Evolutionary conservation across 129 eudicot species (phyloP).

Genomic region (Artemisia argyi): DNA sequence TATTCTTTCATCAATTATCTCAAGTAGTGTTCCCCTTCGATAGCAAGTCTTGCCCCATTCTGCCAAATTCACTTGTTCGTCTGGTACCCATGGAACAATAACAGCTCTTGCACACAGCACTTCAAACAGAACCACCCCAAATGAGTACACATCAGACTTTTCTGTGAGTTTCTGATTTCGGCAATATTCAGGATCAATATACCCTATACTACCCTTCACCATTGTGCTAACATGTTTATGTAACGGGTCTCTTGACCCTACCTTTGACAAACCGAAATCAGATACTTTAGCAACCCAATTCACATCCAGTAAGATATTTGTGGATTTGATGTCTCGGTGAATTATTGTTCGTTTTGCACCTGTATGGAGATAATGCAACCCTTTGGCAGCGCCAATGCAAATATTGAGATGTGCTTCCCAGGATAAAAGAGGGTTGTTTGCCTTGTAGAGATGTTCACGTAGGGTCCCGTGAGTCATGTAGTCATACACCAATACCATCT

Average conservation of each 20-base stretch:
- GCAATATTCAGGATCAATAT: constrained; percentile 61
- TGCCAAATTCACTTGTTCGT: too few species aligned
- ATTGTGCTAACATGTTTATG: constrained; percentile 53
- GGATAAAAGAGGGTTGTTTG: constrained; percentile 30
- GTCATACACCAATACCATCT: constrained; percentile 69
- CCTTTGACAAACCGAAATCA: constrained; percentile 67
- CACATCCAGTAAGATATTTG: constrained; percentile 54
- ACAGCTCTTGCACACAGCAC: constrained; percentile 60
- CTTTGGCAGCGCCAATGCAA: constrained; percentile 54
- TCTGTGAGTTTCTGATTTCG: constrained; percentile 45
- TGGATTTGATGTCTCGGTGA: constrained; percentile 52
- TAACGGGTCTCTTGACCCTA: constrained; percentile 29
- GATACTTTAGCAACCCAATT: constrained; percentile 66
- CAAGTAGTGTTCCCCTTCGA: too few species aligned
- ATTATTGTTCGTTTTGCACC: constrained; percentile 47
- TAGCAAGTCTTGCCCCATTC: too few species aligned
- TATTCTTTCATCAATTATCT: too few species aligned
- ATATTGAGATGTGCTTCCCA: constrained; percentile 53
- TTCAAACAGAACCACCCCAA: constrained; percentile 61
- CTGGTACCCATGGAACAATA: constrained; percentile 3
- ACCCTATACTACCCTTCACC: constrained; percentile 62
- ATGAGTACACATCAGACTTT: constrained; percentile 64
- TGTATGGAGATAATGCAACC: constrained; percentile 40
- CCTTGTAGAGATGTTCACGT: constrained; percentile 53
- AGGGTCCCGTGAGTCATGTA: constrained; percentile 63